These are phyloP conservation scores for Lactifluus subvellereus DNA, from an alignment of 768 basidiomycete species.

Conservation along the genomic window DNA sequence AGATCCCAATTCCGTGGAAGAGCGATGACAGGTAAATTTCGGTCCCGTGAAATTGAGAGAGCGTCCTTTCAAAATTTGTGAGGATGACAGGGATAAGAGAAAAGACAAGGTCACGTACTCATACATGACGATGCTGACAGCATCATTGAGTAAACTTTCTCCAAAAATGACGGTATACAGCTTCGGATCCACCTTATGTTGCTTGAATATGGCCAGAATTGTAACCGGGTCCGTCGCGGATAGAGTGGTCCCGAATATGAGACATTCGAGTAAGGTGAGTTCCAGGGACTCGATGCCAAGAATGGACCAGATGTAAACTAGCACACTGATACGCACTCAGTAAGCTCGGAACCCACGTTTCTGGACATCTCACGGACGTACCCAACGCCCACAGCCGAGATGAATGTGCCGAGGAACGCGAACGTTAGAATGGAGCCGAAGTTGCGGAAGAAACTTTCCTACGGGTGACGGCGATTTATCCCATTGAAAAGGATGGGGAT, in stretches of 20 bases:
- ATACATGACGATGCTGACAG: conserved; percentile 99
- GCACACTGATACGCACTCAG: conserved; percentile 60
- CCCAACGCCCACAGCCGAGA: conserved; percentile 95
- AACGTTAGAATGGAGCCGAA: conserved; percentile 94
- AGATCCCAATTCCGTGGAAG: conserved; percentile 96
- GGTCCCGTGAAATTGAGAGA: conserved; percentile 85
- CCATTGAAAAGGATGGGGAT: background rate
- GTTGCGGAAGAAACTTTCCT: conserved; percentile 99
- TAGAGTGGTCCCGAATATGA: conserved; percentile 93
- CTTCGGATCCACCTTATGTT: conserved; percentile 98
- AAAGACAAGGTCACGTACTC: conserved; percentile 60
- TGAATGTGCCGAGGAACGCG: conserved; percentile 93
- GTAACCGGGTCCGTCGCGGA: conserved; percentile 98
- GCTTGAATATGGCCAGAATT: conserved; percentile 96
- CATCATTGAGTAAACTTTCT: conserved; percentile 94
- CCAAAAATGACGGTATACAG: conserved; percentile 97
- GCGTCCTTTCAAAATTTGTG: conserved; percentile 49
- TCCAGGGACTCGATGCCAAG: conserved; percentile 87
- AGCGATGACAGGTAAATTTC: conserved; percentile 84
- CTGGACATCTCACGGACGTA: conserved; percentile 39
- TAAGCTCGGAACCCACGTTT: conserved; percentile 32
- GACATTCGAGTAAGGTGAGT: conserved; percentile 83
- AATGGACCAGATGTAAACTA: conserved; percentile 93
- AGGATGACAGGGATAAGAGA: background rate
- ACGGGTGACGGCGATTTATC: conserved; percentile 6